Conservation (phyloP, 208 protist species). For the Acanthamoeba quina region DNA sequence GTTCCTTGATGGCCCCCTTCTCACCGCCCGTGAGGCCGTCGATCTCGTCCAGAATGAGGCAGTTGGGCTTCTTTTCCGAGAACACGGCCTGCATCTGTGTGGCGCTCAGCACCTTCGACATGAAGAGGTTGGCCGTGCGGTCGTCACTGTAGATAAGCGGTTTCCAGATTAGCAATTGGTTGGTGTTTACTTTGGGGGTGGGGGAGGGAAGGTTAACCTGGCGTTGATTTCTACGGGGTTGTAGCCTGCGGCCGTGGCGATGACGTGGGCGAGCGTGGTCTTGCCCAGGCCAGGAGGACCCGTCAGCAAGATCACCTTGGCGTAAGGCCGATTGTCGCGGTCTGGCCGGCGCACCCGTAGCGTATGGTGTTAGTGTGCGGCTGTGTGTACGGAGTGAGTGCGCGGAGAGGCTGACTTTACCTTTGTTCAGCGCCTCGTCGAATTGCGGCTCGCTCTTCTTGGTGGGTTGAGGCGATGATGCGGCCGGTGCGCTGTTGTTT, state of each 20-base stretch:
- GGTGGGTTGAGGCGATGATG: not conserved
- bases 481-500: not conserved
- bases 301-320: constrained; percentile 88
- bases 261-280: constrained; percentile 96
- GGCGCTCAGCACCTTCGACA: constrained; percentile 61
- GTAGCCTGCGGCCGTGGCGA: constrained; percentile 95
- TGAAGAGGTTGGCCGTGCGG: constrained; percentile 30
- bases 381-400: too few relatives aligned
- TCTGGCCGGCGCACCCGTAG: not conserved
- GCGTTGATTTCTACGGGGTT: constrained; percentile 96
- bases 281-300: constrained; percentile 97
- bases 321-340: constrained; percentile 55
- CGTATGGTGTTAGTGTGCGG: not conserved
- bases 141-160: not conserved
- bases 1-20: constrained; percentile 57
- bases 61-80: constrained; percentile 66
- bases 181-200: not conserved
- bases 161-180: not conserved
- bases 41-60: constrained; percentile 61
- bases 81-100: constrained; percentile 63
- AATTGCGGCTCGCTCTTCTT: not conserved
- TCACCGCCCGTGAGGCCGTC: constrained; percentile 53
- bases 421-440: not conserved
- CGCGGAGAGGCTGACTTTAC: not conserved
- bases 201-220: not conserved